These are phyloP conservation scores for Cutaneotrichosporon sp. DNA, from an alignment of 1,284 basidiomycete species.

Conservation along the genomic window DNA sequence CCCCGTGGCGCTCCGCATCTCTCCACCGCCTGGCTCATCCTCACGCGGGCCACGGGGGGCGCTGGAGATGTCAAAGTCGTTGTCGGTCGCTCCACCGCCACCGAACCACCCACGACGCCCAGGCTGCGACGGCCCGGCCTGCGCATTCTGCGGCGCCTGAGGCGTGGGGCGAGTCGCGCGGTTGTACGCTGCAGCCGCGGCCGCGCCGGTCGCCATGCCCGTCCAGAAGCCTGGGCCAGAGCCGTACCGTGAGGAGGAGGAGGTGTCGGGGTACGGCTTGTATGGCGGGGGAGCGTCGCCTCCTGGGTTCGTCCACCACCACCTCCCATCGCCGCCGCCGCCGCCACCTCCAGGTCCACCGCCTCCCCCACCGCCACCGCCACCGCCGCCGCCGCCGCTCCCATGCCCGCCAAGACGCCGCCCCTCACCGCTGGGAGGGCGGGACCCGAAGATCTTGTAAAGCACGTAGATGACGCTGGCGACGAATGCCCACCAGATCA, in stretches of 20 bases:
- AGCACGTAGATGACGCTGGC: background rate
- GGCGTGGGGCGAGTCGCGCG: constrained; percentile 8
- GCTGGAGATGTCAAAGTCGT: background rate
- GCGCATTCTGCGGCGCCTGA: background rate
- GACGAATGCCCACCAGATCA: background rate
- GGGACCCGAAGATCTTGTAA: background rate
- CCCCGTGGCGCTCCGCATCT: background rate
- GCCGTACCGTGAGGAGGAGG: constrained; percentile 17
- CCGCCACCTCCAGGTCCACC: constrained; percentile 31
- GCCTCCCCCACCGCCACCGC: constrained; percentile 31
- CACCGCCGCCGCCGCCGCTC: background rate
- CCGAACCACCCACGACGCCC: background rate
- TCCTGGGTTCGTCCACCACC: constrained; percentile 14
- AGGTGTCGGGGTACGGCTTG: constrained; percentile 54
- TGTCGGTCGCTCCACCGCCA: background rate
- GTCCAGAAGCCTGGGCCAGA: constrained; percentile 78
- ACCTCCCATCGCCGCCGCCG: constrained; percentile 56
- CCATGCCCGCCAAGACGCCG: background rate
- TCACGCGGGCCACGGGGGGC: background rate
- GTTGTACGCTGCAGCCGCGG: constrained; percentile 60
- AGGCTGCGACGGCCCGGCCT: background rate
- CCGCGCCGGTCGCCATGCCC: constrained; percentile 68
- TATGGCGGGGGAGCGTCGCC: constrained; percentile 75
- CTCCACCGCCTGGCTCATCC: background rate
- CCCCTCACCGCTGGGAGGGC: background rate